Conservation (phyloP, 306 rosid species). For the Lathyrus aphaca region DNA sequence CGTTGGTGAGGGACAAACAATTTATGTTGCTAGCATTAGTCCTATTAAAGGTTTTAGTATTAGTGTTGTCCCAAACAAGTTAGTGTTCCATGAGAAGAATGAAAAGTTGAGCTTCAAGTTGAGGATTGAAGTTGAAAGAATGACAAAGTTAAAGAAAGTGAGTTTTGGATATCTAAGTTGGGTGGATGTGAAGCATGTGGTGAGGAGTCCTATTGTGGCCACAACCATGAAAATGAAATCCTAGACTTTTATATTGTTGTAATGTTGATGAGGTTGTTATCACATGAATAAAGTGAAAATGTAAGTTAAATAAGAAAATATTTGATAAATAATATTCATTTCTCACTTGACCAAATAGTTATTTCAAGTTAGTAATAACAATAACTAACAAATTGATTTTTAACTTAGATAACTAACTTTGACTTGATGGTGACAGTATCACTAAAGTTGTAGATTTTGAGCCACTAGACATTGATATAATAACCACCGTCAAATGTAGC, state of each 20-base stretch:
- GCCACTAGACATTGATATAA: no score
- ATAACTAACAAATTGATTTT: no score
- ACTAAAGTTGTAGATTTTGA: no score
- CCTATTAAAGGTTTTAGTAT: slow-evolving; percentile 44
- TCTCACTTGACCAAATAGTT: slow-evolving; percentile 8
- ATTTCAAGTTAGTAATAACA: no score
- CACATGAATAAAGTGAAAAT: slow-evolving; percentile 30
- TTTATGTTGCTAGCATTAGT: slow-evolving; percentile 51
- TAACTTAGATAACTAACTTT: no score
- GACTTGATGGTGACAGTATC: no score
- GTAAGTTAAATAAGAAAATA: background rate
- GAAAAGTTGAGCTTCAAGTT: slow-evolving; percentile 51
- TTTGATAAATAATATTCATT: slow-evolving; percentile 23
- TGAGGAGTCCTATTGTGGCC: background rate
- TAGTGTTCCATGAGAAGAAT: slow-evolving; percentile 53
- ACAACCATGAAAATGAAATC: slow-evolving; percentile 28
- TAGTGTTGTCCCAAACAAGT: slow-evolving; percentile 44
- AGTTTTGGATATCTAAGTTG: no score
- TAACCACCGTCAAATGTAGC: no score
- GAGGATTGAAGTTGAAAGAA: slow-evolving; percentile 41
- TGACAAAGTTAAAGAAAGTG: no score
- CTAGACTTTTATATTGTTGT: background rate
- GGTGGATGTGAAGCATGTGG: no score
- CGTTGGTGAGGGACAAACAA: slow-evolving; percentile 49
- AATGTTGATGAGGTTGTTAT: background rate